Base-by-base conservation (phyloP, 495 filamentous ascomycete species). In the Neurospora cerealis region DNA sequence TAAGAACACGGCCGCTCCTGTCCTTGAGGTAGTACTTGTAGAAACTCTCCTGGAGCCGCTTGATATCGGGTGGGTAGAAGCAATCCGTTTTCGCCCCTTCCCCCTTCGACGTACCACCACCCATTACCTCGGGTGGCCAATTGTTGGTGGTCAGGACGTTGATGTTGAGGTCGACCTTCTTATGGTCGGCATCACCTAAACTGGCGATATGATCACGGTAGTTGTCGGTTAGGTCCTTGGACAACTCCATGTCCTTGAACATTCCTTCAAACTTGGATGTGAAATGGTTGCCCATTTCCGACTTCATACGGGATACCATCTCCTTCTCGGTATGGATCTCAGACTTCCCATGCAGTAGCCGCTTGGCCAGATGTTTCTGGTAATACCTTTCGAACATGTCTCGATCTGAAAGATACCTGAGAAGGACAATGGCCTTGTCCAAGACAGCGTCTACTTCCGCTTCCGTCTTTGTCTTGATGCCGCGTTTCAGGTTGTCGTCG, bases 361-460 rank as follows among this genome's bases (percentile, higher is more conserved):
- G 88, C 71, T 91, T 89, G 40, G 92, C 93, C 0, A 99, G 87
- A 83, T 99, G 96, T 80, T 97, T 98, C 85, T 98, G 98, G 84
- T 98, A 98, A 82, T 99, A 98, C 3, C 92, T 87, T 81, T 99
- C 96, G 73, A 98, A 99, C 76, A 97, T 89, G 80, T 98, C 96
- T 82, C 97, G 95, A 75, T 98, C 95, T 39, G 89, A 86, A 48
- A 99, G 86, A 71, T 97, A 97, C 38, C 93, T 89, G 39, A 99
- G 83, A 5, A 98, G 86, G 0, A 89, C 90, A 73, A 97, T 95
- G 15, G 95, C 94, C 78, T 97, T 97, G 70, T 98, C 94, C 7
- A 99, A 85, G 7, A 97, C 88, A 11, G 80, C 77, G 78, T 99
- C 96, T n/a, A 97, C 88, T 77, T 98, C 96, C 15, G 81, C 87